Evolutionary conservation across 306 rosid species (phyloP).

Genomic region (Cajanus cajan): DNA sequence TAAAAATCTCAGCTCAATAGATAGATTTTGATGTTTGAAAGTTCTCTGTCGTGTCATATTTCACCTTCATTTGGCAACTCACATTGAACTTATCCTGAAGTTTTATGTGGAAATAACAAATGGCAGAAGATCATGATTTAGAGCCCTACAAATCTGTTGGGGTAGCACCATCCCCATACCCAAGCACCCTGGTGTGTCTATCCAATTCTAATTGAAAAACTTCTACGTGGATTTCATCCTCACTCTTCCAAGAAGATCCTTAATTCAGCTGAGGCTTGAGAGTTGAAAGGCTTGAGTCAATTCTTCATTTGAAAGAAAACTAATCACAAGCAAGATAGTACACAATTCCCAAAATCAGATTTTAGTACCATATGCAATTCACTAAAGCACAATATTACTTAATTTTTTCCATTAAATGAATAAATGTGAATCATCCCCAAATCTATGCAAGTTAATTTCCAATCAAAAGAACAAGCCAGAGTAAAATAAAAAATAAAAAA

Average conservation of each 20-base stretch:
- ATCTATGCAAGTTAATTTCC: neutral
- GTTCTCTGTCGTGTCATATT: neutral
- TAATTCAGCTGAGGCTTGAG: neutral
- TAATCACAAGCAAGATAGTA: neutral
- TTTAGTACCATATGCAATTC: neutral
- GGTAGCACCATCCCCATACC: neutral
- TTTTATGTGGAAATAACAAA: neutral
- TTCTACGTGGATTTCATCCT: neutral
- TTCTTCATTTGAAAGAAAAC: neutral
- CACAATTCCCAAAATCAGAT: neutral
- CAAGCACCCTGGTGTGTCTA: neutral
- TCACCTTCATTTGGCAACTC: neutral
- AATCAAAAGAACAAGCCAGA: neutral
- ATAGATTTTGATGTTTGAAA: neutral
- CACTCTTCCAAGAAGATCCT: neutral
- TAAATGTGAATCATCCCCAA: neutral
- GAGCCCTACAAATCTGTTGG: neutral
- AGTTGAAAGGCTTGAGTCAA: neutral
- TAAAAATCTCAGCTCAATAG: neutral
- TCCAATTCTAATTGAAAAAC: neutral
- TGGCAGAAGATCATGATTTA: neutral
- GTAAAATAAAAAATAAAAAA: neutral
- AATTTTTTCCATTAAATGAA: neutral
- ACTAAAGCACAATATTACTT: neutral
- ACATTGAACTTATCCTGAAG: neutral